Evolutionary conservation across 306 rosid genomes (phyloP).

Genomic region (Begonia peltatifolia): DNA sequence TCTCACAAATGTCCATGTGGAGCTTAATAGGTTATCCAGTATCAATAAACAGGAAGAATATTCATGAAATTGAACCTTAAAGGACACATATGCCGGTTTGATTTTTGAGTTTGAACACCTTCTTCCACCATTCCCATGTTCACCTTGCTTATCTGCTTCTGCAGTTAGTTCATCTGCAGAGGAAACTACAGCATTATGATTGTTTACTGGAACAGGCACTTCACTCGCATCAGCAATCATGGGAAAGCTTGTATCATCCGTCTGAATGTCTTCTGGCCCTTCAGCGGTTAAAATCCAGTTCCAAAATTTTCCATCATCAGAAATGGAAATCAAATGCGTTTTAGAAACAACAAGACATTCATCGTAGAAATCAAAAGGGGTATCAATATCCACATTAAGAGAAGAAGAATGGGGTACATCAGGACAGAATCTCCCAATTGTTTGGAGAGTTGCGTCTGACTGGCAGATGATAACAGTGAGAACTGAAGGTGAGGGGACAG

Average conservation of each 20-base stretch:
- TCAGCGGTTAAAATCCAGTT: slow-evolving; percentile 83
- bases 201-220: slow-evolving; percentile 22
- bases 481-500: slow-evolving; percentile 78
- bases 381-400: slow-evolving; percentile 54
- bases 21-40: too few relatives aligned
- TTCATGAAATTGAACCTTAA: slow-evolving; percentile 39
- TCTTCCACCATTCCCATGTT: slow-evolving; percentile 20
- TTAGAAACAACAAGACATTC: slow-evolving; percentile 44
- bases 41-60: neutral
- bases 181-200: slow-evolving; percentile 20
- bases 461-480: slow-evolving; percentile 60
- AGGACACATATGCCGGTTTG: slow-evolving; percentile 34
- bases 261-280: slow-evolving; percentile 39
- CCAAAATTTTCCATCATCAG: slow-evolving; percentile 97
- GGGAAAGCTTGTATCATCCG: slow-evolving; percentile 27
- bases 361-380: slow-evolving; percentile 72
- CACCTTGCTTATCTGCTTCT: slow-evolving; percentile 29
- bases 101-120: slow-evolving; percentile 22
- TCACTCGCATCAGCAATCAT: slow-evolving; percentile 20
- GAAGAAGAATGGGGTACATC: slow-evolving; percentile 55
- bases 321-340: slow-evolving; percentile 69
- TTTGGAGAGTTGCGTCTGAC: slow-evolving; percentile 68
- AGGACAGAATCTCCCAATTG: slow-evolving; percentile 43
- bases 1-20: too few relatives aligned
- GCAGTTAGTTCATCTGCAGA: slow-evolving; percentile 23